phyloP scores from a whole-genome alignment of 176 grass and related monocot genomes.

The Avena eriantha region DNA sequence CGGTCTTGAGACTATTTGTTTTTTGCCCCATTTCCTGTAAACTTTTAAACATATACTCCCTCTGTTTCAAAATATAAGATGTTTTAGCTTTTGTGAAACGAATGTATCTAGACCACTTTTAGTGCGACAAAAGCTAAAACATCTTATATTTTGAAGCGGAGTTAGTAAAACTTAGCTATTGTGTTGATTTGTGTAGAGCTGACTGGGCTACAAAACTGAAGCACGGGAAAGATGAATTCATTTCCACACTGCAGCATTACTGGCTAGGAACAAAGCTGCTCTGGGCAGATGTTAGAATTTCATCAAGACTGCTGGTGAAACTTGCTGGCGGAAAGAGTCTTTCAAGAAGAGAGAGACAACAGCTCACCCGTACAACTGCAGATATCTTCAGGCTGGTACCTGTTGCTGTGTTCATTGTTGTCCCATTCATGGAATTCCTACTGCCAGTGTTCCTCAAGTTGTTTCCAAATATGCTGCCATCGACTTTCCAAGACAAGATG shows the following conservation, averaged over 20 bases:
- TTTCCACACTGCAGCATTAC: constrained; percentile 76
- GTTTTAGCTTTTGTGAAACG: too few species aligned
- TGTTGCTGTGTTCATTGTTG: constrained; percentile 87
- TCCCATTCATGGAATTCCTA: constrained; percentile 97
- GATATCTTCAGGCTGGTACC: constrained; percentile 93
- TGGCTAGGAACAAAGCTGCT: constrained; percentile 86
- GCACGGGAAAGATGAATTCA: constrained; percentile 82
- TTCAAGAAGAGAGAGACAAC: constrained; percentile 81
- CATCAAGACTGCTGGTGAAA: constrained; percentile 82
- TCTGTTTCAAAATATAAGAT: too few species aligned
- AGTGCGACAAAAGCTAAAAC: too few species aligned
- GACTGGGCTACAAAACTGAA: constrained; percentile 73
- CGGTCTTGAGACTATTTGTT: constrained; percentile 40
- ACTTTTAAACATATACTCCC: constrained; percentile 20
- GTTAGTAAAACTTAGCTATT: constrained; percentile 24
- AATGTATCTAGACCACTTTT: too few species aligned
- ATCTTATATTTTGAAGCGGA: too few species aligned
- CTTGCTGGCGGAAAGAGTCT: constrained; percentile 76
- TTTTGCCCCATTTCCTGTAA: constrained; percentile 12
- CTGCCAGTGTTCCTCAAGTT: constrained; percentile 84
- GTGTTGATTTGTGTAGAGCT: constrained; percentile 56
- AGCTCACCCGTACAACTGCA: constrained; percentile 76
- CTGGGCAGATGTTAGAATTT: constrained; percentile 80
- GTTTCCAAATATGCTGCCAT: constrained; percentile 95
- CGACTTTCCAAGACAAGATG: constrained; percentile 94